Conservation (phyloP, 2,329 filamentous ascomycete species). For the Chrysoporthe austroafricana region DNA sequence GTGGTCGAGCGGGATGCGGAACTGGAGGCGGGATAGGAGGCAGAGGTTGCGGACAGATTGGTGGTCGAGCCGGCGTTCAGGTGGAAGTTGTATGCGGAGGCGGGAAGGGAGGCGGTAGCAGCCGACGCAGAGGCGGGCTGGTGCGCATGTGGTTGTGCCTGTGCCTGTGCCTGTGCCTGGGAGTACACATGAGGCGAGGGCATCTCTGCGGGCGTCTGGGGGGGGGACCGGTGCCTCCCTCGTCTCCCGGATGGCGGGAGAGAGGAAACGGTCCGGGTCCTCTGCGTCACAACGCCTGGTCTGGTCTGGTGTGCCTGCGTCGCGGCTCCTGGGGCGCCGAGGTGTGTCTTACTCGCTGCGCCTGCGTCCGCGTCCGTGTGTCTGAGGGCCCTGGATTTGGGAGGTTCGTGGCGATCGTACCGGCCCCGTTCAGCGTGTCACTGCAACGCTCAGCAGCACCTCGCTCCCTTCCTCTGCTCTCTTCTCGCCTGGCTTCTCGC, state of each 20-base stretch:
- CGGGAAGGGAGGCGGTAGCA: conserved; percentile 23
- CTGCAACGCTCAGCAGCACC: neutral
- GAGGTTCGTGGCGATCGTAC: too few species aligned
- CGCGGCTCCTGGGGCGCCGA: neutral
- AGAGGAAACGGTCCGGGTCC: conserved; percentile 19
- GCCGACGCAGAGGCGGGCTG: conserved; percentile 21
- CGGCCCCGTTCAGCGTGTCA: too few species aligned
- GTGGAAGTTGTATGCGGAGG: conserved; percentile 27
- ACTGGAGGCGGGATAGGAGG: conserved; percentile 18
- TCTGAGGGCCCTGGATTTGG: neutral
- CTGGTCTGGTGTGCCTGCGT: conserved; percentile 3
- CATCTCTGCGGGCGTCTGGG: conserved; percentile 23
- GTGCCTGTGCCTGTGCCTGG: conserved; percentile 20
- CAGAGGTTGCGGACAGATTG: conserved; percentile 15
- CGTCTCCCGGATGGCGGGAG: conserved; percentile 23
- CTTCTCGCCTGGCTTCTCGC: too few species aligned
- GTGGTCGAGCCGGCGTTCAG: conserved; percentile 16
- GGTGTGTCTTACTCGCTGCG: neutral
- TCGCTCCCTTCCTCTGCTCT: too few species aligned
- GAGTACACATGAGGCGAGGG: conserved; percentile 24
- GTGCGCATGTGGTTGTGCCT: conserved; percentile 18
- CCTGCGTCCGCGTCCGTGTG: neutral
- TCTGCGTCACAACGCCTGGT: neutral
- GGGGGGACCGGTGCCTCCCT: conserved; percentile 23
- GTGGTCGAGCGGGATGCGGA: conserved; percentile 26